Evolutionary conservation across 2,329 filamentous ascomycete genomes (phyloP).

Genomic region (Alternaria incomplexa): DNA sequence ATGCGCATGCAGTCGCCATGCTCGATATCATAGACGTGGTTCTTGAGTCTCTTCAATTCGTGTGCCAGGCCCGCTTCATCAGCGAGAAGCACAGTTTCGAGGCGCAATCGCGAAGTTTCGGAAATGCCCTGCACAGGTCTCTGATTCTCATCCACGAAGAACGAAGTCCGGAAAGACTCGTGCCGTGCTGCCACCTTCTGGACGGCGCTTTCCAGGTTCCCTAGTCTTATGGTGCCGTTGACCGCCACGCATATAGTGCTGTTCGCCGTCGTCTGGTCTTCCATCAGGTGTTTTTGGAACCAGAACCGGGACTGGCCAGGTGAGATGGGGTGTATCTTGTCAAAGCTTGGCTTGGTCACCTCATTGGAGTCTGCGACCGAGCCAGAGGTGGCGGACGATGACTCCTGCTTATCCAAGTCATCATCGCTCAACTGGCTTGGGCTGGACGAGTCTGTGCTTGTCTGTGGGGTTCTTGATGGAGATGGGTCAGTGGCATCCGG

Average conservation of each 20-base stretch:
- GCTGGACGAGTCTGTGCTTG: not conserved
- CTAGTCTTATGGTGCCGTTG: conserved; percentile 40
- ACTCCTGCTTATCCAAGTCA: conserved; percentile 3
- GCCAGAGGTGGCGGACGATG: conserved; percentile 3
- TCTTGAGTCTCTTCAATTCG: conserved; percentile 31
- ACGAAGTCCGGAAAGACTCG: not conserved
- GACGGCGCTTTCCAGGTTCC: conserved; percentile 45
- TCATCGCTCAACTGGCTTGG: conserved; percentile 5
- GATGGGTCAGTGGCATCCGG: not conserved
- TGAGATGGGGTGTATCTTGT: conserved; percentile 41
- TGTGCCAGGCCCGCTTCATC: not conserved
- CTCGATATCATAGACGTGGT: conserved; percentile 49
- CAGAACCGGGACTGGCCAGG: conserved; percentile 53
- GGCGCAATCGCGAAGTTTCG: not conserved
- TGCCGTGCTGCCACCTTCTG: conserved; percentile 21
- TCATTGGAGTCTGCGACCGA: not conserved
- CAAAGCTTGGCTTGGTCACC: not conserved
- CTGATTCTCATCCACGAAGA: not conserved
- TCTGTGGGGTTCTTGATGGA: not conserved
- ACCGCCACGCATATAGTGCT: conserved; percentile 43
- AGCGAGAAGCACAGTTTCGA: conserved; percentile 31
- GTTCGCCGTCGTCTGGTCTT: conserved; percentile 53
- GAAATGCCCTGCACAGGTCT: not conserved
- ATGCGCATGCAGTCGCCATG: conserved; percentile 45
- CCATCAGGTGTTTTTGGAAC: conserved; percentile 44